Evolutionary conservation across 1,284 basidiomycete species (phyloP), one percentile per base, ranked within the genome.

Genomic region (Heterobasidion irregulare): DNA sequence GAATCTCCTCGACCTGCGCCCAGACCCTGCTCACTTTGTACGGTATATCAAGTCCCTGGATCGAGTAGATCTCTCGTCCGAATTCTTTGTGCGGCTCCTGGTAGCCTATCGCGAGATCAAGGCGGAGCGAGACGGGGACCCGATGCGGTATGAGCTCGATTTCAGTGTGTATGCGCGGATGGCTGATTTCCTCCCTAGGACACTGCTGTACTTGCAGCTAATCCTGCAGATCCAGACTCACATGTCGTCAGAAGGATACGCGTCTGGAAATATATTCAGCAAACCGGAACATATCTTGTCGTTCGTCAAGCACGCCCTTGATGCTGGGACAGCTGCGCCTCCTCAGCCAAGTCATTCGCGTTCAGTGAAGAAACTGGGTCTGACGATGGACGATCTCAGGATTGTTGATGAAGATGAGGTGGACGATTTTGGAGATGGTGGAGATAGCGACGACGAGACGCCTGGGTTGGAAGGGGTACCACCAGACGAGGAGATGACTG

Each of bases 171-270:
- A 26, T 26, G 26, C 26, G 26, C 4, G 26, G 3, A 5, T 53
- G 4, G 52, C 36, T 38, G 18, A 47, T 34, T 7, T 35, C 0
- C 8, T n/a, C n/a, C 6, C 38, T 35, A 76, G 78, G 55, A 72
- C 75, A 0, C 65, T 95, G 32, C 73, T 89, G 2, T 83, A 84
- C 61, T 75, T 94, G 18, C 89, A 92, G 63, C 72, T 94, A 36
- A 82, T 91, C 26, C 74, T 92, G 59, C 82, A 87, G 62, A 86
- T 94, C 74, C 89, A 94, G 63, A 75, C 79, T 2, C 77, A 81
- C 47, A 68, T 91, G 2, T 79, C 84, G 0, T 67, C 70, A 34
- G 72, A 73, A 15, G 76, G 74, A n/a, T 69, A 79, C n/a, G 72
- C 78, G 0, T 76, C 79, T 2, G 57, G 45, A 16, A 83, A 78